Evolutionary conservation across 306 rosid species (phyloP).

Genomic region (Acacia acuminata): DNA sequence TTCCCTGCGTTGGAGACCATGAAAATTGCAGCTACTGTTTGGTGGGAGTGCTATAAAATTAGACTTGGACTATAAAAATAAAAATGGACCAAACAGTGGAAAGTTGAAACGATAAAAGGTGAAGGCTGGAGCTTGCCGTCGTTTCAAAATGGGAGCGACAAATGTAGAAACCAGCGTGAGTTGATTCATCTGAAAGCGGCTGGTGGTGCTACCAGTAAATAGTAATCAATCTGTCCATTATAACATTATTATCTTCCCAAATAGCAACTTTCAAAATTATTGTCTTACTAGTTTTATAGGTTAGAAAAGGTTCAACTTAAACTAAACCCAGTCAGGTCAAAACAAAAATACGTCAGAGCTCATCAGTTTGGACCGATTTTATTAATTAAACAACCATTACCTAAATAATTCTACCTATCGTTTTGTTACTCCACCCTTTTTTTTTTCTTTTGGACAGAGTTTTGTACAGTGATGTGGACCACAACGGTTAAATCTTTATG

Average conservation of each 20-base stretch:
- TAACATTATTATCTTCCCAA: background rate
- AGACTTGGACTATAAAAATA: background rate
- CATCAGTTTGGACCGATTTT: background rate
- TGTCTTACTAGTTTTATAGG: background rate
- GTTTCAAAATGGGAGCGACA: slow-evolving; percentile 11
- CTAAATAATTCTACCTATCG: background rate
- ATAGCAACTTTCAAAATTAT: background rate
- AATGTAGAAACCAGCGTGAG: slow-evolving; percentile 1
- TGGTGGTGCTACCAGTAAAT: background rate
- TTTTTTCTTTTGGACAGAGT: too few species aligned
- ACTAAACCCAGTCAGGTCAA: background rate
- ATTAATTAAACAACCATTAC: background rate
- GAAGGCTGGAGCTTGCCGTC: background rate
- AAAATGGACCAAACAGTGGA: background rate
- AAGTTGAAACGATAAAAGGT: background rate
- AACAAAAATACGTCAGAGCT: background rate
- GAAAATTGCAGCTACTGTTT: slow-evolving; percentile 42
- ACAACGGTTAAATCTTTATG: too few species aligned
- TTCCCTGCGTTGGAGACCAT: slow-evolving; percentile 38
- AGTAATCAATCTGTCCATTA: background rate
- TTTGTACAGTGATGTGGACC: too few species aligned
- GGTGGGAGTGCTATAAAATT: slow-evolving; percentile 11
- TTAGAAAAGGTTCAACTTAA: background rate
- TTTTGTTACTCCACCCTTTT: too few species aligned
- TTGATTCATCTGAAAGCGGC: slow-evolving; percentile 6